Conservation (phyloP, 768 basidiomycete species). For the Boletus rubescentipes region DNA sequence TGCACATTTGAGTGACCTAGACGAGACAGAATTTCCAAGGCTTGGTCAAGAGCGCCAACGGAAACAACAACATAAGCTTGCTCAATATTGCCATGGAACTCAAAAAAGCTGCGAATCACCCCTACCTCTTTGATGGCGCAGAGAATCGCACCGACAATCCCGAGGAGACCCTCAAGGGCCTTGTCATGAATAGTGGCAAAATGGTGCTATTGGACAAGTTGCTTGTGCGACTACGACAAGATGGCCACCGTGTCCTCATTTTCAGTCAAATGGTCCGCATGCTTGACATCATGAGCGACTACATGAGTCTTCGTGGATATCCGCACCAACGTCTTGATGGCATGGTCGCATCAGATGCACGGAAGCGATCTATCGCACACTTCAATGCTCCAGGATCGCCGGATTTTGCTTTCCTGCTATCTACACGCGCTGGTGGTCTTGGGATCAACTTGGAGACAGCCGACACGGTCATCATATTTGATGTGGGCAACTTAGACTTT, state of each 20-base stretch:
- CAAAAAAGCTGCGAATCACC: slow-evolving; percentile 98
- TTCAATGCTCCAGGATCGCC: slow-evolving; percentile 92
- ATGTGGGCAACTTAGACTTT: slow-evolving; percentile 54
- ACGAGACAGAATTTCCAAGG: slow-evolving; percentile 82
- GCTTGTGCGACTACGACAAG: slow-evolving; percentile 81
- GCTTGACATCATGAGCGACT: slow-evolving; percentile 97
- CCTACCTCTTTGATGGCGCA: slow-evolving; percentile 96
- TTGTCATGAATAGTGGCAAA: slow-evolving; percentile 98
- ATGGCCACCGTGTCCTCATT: slow-evolving; percentile 95
- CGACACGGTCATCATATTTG: slow-evolving; percentile 98
- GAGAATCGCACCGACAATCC: slow-evolving; percentile 59
- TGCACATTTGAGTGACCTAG: slow-evolving; percentile 3
- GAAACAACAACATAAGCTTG: slow-evolving; percentile 88
- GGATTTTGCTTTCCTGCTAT: slow-evolving; percentile 96
- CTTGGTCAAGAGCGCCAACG: slow-evolving; percentile 85
- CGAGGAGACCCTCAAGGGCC: slow-evolving; percentile 90
- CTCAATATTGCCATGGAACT: slow-evolving; percentile 99
- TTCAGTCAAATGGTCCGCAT: slow-evolving; percentile 99
- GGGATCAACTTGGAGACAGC: slow-evolving; percentile 99
- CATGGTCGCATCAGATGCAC: slow-evolving; percentile 87
- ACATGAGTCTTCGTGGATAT: slow-evolving; percentile 88
- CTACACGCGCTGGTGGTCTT: slow-evolving; percentile 94
- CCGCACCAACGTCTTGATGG: slow-evolving; percentile 94
- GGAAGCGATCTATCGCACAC: slow-evolving; percentile 95
- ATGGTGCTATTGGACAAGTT: slow-evolving; percentile 98